Percentiles rank a stretch among this genome's conserved stretches.
These are phyloP conservation scores for Hygrocybe punicea DNA, from an alignment of 768 basidiomycete species.

Conservation along the genomic window DNA sequence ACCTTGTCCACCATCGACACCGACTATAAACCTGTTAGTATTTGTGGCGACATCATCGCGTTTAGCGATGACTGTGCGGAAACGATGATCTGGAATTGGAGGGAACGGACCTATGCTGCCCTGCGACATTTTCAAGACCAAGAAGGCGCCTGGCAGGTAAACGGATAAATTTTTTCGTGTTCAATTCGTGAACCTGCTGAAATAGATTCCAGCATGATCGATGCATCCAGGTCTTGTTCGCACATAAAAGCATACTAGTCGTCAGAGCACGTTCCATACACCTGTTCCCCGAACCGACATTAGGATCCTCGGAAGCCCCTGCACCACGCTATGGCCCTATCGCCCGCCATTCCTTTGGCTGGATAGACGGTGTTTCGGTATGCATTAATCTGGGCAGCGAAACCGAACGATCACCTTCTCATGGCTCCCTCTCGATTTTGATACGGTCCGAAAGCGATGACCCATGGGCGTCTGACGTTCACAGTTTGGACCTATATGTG, in stretches of 20 bases:
- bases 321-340: conserved; percentile 34
- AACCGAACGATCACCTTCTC: neutral
- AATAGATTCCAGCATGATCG: conserved; percentile 41
- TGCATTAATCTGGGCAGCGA: conserved; percentile 1
- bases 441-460: conserved; percentile 58
- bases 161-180: neutral
- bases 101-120: conserved; percentile 43
- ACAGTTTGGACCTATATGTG: conserved; percentile 52
- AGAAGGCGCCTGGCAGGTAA: conserved; percentile 30
- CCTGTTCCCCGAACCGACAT: conserved; percentile 49
- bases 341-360: conserved; percentile 56
- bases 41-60: conserved; percentile 52
- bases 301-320: conserved; percentile 20
- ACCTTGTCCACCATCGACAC: conserved; percentile 38
- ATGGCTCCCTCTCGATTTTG: conserved; percentile 44
- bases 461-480: conserved; percentile 52
- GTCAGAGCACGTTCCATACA: conserved; percentile 57
- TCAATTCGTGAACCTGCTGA: neutral
- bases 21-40: conserved; percentile 43
- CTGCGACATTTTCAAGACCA: conserved; percentile 39
- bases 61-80: conserved; percentile 51
- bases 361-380: conserved; percentile 58
- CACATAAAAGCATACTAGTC: conserved; percentile 48
- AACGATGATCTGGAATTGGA: conserved; percentile 58
- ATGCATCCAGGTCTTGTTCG: conserved; percentile 52